phyloP scores from a whole-genome alignment of 1,284 basidiomycete species.

The Rhodofomes roseus region DNA sequence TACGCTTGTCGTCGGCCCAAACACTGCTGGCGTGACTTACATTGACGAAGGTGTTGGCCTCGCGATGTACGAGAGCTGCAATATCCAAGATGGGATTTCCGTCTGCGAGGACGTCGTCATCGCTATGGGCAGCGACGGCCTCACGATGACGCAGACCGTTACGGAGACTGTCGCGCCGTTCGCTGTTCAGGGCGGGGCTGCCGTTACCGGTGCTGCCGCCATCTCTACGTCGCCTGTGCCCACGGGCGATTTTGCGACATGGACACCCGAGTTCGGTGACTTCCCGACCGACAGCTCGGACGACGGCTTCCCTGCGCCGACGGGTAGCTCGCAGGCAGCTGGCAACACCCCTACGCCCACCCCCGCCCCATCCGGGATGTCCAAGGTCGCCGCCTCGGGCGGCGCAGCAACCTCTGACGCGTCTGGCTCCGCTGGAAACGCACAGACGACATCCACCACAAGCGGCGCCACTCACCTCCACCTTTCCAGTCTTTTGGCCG shows the following conservation, averaged over 20 bases:
- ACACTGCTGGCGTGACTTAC: constrained; percentile 22
- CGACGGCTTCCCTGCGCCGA: neutral
- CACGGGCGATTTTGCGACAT: neutral
- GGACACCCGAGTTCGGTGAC: neutral
- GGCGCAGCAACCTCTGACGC: neutral
- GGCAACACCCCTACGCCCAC: constrained; percentile 5
- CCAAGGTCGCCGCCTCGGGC: neutral
- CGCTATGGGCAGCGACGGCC: constrained; percentile 1
- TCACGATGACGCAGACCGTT: constrained; percentile 4
- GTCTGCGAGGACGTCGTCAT: constrained; percentile 21
- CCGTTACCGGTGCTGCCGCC: constrained; percentile 5
- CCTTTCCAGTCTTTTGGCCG: neutral
- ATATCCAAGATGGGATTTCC: constrained; percentile 19
- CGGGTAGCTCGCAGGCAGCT: neutral
- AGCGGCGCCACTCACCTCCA: neutral
- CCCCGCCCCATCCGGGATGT: neutral
- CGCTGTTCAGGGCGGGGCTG: constrained; percentile 20
- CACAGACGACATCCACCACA: neutral
- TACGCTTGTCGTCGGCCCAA: constrained; percentile 27
- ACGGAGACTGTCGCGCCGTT: constrained; percentile 21
- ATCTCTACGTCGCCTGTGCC: neutral
- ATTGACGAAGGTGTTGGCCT: constrained; percentile 11
- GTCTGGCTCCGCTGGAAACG: neutral
- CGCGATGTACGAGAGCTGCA: constrained; percentile 22
- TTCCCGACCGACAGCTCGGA: neutral